Conservation (phyloP, 768 basidiomycete genomes). For the Megacollybia marginata region DNA sequence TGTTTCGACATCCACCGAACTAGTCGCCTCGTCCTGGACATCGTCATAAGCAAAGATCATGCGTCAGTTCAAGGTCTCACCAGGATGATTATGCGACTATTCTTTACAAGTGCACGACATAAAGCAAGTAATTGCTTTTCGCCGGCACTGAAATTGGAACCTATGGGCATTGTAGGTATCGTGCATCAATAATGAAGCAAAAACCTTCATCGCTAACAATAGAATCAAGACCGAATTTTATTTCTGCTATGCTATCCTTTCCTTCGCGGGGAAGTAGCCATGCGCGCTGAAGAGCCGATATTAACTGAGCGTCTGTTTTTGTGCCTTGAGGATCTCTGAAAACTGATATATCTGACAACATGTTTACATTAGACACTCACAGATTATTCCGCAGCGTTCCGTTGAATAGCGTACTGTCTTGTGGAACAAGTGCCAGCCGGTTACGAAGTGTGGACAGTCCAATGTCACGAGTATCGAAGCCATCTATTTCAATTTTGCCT, state of each 20-base stretch:
- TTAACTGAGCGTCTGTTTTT: slow-evolving; percentile 52
- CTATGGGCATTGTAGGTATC: slow-evolving; percentile 15
- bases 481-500: slow-evolving; percentile 56
- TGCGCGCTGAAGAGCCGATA: slow-evolving; percentile 52
- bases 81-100: slow-evolving; percentile 49
- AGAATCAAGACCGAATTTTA: slow-evolving; percentile 62
- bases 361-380: slow-evolving; percentile 15
- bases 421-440: slow-evolving; percentile 61
- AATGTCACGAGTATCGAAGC: slow-evolving; percentile 40
- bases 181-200: background rate
- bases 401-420: slow-evolving; percentile 50
- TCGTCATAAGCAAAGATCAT: background rate
- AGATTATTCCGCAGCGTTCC: slow-evolving; percentile 42
- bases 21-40: slow-evolving; percentile 54
- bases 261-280: slow-evolving; percentile 51
- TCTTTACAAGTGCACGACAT: slow-evolving; percentile 54
- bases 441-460: slow-evolving; percentile 48
- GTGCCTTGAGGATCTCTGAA: slow-evolving; percentile 45
- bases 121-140: slow-evolving; percentile 61
- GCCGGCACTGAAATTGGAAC: slow-evolving; percentile 59
- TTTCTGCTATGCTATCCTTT: slow-evolving; percentile 37
- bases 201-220: slow-evolving; percentile 56
- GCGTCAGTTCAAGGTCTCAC: slow-evolving; percentile 25
- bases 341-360: background rate
- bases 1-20: slow-evolving; percentile 55